phyloP scores from a whole-genome alignment of 495 filamentous ascomycete species.

The Emericellopsis terricola region DNA sequence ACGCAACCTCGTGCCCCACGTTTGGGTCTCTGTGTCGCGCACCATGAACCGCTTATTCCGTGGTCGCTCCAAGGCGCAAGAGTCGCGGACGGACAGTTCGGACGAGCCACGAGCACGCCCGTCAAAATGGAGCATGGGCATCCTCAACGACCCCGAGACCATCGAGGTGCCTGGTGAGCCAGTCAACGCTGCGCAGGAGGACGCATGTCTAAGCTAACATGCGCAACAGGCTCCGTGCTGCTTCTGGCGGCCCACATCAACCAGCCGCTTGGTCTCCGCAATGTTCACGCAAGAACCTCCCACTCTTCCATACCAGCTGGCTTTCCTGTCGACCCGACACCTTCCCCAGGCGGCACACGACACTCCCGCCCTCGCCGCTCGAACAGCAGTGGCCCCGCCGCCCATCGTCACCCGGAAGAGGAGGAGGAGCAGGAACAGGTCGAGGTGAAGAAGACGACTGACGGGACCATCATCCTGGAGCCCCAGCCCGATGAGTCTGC shows the following conservation, averaged over 20 bases:
- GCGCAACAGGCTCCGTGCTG: constrained; percentile 51
- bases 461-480: constrained; percentile 76
- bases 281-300: constrained; percentile 56
- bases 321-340: constrained; percentile 16
- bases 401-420: too few species aligned
- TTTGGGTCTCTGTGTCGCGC: too few species aligned
- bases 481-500: constrained; percentile 82
- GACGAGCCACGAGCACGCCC: too few species aligned
- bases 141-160: constrained; percentile 65
- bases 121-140: constrained; percentile 55
- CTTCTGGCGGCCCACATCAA: constrained; percentile 60
- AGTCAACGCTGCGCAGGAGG: not conserved
- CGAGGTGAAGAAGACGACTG: constrained; percentile 54
- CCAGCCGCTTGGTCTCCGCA: constrained; percentile 63
- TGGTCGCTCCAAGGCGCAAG: too few species aligned
- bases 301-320: constrained; percentile 53
- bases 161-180: constrained; percentile 79
- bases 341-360: constrained; percentile 8
- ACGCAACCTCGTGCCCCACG: too few species aligned
- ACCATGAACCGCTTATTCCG: too few species aligned
- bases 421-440: too few species aligned
- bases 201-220: not conserved
- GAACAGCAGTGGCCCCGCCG: not conserved
- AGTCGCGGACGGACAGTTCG: too few species aligned
- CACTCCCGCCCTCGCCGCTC: constrained; percentile 3